Percentiles rank a stretch among this genome's conserved stretches.
Evolutionary conservation across 2,329 filamentous ascomycete genomes (phyloP).

Genomic region (Elsinoe arachidis): DNA sequence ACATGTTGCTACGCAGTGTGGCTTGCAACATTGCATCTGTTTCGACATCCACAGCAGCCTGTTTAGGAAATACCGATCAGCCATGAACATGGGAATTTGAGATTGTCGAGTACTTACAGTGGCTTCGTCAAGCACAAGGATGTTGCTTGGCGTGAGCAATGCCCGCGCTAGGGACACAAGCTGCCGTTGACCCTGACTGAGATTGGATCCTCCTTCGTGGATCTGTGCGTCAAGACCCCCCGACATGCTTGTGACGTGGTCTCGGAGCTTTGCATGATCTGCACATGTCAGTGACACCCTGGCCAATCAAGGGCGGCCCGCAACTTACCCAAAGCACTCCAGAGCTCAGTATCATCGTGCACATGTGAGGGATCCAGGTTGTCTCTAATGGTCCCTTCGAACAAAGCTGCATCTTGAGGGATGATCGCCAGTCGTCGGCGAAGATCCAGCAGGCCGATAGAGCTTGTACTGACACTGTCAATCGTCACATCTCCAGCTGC

Average conservation of each 20-base stretch:
- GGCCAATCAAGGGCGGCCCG: not conserved
- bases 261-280: constrained; percentile 91
- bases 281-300: constrained; percentile 20
- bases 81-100: not conserved
- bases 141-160: constrained; percentile 90
- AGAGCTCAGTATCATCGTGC: constrained; percentile 93
- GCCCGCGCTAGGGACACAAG: constrained; percentile 89
- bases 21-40: constrained; percentile 58
- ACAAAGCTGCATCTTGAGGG: constrained; percentile 92
- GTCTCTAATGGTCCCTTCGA: constrained; percentile 86
- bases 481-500: constrained; percentile 76
- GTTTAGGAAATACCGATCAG: constrained; percentile 13
- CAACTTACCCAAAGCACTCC: constrained; percentile 80
- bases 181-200: constrained; percentile 91
- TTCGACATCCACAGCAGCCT: constrained; percentile 62
- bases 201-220: constrained; percentile 91
- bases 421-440: constrained; percentile 89
- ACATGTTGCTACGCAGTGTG: constrained; percentile 57
- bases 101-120: constrained; percentile 61
- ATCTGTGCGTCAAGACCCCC: constrained; percentile 85
- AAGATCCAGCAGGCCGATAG: constrained; percentile 82
- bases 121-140: constrained; percentile 92
- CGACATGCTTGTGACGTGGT: constrained; percentile 77
- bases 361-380: constrained; percentile 93
- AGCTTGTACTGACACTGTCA: constrained; percentile 79